These are phyloP conservation scores for Aureoboletus auriporus DNA, from an alignment of 768 basidiomycete species.

Conservation along the genomic window DNA sequence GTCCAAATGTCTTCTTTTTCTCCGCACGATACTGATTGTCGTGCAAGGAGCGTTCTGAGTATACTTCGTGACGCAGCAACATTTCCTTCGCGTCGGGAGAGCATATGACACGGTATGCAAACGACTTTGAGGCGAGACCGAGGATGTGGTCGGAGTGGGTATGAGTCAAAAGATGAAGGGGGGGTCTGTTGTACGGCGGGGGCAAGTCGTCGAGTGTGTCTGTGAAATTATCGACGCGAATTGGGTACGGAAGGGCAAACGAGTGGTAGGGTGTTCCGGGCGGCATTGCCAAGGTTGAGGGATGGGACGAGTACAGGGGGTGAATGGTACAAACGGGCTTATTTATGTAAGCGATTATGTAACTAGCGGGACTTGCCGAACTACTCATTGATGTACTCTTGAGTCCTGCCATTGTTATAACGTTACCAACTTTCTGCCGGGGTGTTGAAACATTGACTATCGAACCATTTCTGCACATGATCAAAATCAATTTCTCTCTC, in stretches of 20 bases:
- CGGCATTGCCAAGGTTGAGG: slow-evolving; percentile 47
- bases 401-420: no score
- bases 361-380: no score
- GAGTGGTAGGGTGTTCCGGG: slow-evolving; percentile 73
- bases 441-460: no score
- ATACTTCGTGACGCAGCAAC: slow-evolving; percentile 74
- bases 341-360: no score
- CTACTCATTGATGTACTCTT: no score
- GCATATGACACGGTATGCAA: slow-evolving; percentile 70
- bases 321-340: no score
- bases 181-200: slow-evolving; percentile 31
- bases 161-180: slow-evolving; percentile 78
- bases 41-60: slow-evolving; percentile 55
- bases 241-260: slow-evolving; percentile 72
- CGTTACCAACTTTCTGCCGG: no score
- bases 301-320: slow-evolving; percentile 10
- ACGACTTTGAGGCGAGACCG: slow-evolving; percentile 73
- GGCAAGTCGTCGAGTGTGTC: slow-evolving; percentile 33
- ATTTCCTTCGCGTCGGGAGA: slow-evolving; percentile 84
- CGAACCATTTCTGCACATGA: no score
- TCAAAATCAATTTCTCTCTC: no score
- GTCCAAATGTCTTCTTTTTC: slow-evolving; percentile 52
- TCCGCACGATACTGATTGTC: slow-evolving; percentile 35
- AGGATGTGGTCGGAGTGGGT: slow-evolving; percentile 86
- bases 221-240: slow-evolving; percentile 85